Base-by-base conservation (phyloP, 306 rosid genomes). In the Glycine latifolia region DNA sequence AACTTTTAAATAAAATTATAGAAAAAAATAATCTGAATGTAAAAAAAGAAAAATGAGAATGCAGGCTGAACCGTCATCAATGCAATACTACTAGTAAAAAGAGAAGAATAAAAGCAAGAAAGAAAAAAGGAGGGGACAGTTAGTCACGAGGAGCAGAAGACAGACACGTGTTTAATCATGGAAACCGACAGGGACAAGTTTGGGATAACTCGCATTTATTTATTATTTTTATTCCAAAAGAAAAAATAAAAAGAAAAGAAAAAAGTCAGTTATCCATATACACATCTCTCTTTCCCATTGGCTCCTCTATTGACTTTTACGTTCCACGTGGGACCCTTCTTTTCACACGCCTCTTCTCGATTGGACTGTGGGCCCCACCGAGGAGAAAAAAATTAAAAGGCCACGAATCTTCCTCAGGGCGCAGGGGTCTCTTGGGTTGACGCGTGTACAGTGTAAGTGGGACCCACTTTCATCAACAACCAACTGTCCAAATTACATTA, bases 271-370 rank as follows among this genome's bases (percentile, higher is more conserved):
- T 91, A 86, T 86, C 92, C 73, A 74, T 54, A 43, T 84, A 81
- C 75, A 81, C 82, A 9, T 59, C 91, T 81, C 88, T 87, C 90
- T 67, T 70, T 76, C 16, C 55, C 20, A 91, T 94, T 94, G 90
- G 98, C 10, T 77, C n/a, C 84, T 81, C 87, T 78, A 80, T 94
- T 94, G 98, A 94, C 95, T 80, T 89, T 77, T 33, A 9, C 11
- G 17, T 37, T 16, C 33, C 86, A 86, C 87, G 85, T 85, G 97
- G 98, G 95, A 0, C 95, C 97, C 92, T 0, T 20, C 79, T 14
- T 86, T 82, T 43, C 56, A 79, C 73, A 70, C 73, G 20, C 13
- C 41, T 41, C 14, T 56, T 3, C 15, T 33, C 47, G 65, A 82
- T 55, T 7, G 17, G 39, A 4, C 6, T 5, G 31, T 81, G 85